A percentile compares a stretch with the other conserved stretches of the same genome.
Evolutionary conservation across 441 rosid genomes (phyloP).

Genomic region (Brassica hybrid): DNA sequence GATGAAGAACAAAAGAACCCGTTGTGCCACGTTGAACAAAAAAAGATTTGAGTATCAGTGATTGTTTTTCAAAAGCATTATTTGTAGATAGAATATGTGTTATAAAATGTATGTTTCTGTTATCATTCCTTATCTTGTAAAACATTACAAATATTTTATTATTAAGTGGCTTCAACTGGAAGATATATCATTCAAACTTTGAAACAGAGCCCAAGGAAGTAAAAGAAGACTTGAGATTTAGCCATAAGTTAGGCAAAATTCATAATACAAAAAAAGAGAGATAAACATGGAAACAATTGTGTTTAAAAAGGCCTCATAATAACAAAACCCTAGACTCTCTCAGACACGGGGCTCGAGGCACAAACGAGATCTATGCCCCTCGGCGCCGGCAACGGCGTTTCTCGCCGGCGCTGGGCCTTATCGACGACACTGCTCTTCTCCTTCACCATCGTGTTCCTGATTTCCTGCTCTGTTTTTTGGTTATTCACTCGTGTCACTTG

Average conservation of each 20-base stretch:
- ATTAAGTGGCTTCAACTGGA: conserved; percentile 29
- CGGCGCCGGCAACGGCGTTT: neutral
- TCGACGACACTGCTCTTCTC: neutral
- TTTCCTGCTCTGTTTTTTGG: neutral
- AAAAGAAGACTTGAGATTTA: neutral
- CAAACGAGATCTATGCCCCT: neutral
- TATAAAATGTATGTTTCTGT: conserved; percentile 38
- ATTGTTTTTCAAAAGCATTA: too few relatives aligned
- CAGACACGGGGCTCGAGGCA: neutral
- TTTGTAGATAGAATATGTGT: conserved; percentile 30
- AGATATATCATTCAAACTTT: conserved; percentile 22
- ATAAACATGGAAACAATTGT: too few relatives aligned
- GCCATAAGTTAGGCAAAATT: conserved; percentile 35
- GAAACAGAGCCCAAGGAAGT: neutral
- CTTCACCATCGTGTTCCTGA: neutral
- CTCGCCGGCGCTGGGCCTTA: neutral
- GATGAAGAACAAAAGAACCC: conserved; percentile 17
- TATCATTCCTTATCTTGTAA: conserved; percentile 33
- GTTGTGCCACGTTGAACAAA: conserved; percentile 15
- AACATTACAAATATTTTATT: conserved; percentile 39
- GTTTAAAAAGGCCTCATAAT: too few relatives aligned
- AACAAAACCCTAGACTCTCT: neutral
- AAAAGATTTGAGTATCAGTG: conserved; percentile 6
- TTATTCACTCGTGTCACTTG: neutral
- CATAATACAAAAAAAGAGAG: conserved; percentile 22